A percentile compares a stretch with the other conserved stretches of the same genome.
phyloP scores from a whole-genome alignment of 116 monocot species.

The Iris pallida region DNA sequence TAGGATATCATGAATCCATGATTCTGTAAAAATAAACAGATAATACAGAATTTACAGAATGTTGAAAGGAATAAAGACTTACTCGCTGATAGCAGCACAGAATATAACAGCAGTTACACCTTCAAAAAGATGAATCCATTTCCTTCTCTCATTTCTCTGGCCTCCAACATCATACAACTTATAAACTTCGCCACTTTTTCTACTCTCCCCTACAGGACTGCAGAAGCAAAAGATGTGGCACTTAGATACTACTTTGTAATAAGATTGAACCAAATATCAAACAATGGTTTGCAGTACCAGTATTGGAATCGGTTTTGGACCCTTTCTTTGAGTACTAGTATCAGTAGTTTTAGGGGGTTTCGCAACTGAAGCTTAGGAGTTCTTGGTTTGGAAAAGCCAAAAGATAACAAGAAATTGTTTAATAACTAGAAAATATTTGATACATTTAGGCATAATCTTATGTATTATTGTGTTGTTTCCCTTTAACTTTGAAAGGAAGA shows the following conservation, averaged over 20 bases:
- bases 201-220: slow-evolving; percentile 91
- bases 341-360: no score
- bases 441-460: no score
- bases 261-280: slow-evolving; percentile 1
- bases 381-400: no score
- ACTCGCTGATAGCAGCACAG: slow-evolving; percentile 99
- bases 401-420: no score
- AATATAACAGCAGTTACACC: slow-evolving; percentile 93
- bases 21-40: neutral
- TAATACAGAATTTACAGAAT: neutral
- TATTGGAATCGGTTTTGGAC: no score
- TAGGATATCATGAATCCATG: neutral
- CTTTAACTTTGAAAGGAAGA: no score
- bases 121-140: slow-evolving; percentile 99
- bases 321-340: no score
- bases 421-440: no score
- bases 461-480: no score
- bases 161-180: slow-evolving; percentile 92
- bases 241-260: neutral
- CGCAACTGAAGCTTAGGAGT: no score
- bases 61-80: slow-evolving; percentile 23
- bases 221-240: slow-evolving; percentile 1
- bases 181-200: slow-evolving; percentile 92
- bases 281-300: no score
- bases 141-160: slow-evolving; percentile 95